Conservation (phyloP, 106 monocot genomes). For the Vanilla planifolia region DNA sequence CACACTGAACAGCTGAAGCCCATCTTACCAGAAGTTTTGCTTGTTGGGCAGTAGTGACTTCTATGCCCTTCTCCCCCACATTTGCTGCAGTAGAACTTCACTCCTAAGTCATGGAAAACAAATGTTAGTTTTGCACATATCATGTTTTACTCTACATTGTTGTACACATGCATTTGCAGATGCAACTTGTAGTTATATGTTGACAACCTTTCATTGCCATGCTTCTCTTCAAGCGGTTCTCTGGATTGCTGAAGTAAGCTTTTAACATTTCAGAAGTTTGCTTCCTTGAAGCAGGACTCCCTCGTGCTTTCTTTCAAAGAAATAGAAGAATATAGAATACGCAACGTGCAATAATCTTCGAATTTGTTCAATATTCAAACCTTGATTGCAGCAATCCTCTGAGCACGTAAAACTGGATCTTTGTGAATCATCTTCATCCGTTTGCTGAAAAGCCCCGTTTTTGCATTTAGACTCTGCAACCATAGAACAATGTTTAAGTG, state of each 20-base stretch:
- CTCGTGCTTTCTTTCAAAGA: slow-evolving; percentile 63
- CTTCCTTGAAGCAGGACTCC: slow-evolving; percentile 65
- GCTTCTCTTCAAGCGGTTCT: slow-evolving; percentile 85
- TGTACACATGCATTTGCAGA: not conserved
- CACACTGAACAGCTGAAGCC: slow-evolving; percentile 49
- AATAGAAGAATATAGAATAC: not conserved
- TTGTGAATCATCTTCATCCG: slow-evolving; percentile 88
- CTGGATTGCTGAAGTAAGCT: slow-evolving; percentile 70
- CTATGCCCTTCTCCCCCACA: slow-evolving; percentile 84
- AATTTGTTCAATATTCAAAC: slow-evolving; percentile 18
- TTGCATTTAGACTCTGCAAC: slow-evolving; percentile 95
- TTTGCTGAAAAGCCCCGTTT: slow-evolving; percentile 93
- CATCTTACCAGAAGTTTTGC: slow-evolving; percentile 21
- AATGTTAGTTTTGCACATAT: too few species aligned
- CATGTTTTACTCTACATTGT: too few species aligned
- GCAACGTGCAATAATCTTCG: not conserved
- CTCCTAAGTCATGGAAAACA: slow-evolving; percentile 39
- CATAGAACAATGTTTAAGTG: too few species aligned
- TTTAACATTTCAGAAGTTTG: slow-evolving; percentile 76
- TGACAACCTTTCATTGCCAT: slow-evolving; percentile 78
- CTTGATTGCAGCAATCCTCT: slow-evolving; percentile 91
- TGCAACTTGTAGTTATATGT: not conserved
- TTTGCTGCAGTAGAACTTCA: slow-evolving; percentile 68
- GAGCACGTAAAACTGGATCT: slow-evolving; percentile 75
- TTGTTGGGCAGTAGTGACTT: slow-evolving; percentile 53